Conservation (phyloP, 1,284 basidiomycete species). For the Fistulina hepatica region DNA sequence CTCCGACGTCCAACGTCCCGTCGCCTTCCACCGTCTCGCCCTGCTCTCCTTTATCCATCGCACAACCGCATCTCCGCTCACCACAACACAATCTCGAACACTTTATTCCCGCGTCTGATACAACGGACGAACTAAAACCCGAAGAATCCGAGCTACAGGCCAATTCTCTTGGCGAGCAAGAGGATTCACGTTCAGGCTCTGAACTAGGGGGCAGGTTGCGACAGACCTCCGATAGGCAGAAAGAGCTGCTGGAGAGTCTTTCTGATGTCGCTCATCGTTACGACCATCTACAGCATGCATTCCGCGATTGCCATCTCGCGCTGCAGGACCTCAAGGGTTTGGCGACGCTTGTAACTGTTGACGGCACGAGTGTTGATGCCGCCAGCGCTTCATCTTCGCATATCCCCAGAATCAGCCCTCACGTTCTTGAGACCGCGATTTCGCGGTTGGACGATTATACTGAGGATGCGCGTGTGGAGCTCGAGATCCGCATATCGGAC, state of each 20-base stretch:
- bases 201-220: no score
- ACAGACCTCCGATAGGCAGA: neutral
- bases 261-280: constrained; percentile 34
- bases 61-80: no score
- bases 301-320: constrained; percentile 59
- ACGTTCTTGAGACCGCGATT: constrained; percentile 43
- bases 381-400: constrained; percentile 5
- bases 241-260: neutral
- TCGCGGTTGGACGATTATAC: constrained; percentile 67
- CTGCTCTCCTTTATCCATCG: no score
- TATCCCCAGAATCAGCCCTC: neutral
- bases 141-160: no score
- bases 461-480: constrained; percentile 77
- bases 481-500: constrained; percentile 76
- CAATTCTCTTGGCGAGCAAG: no score
- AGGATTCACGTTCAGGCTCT: no score
- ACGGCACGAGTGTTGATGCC: constrained; percentile 26
- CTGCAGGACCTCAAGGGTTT: constrained; percentile 48
- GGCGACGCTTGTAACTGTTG: no score
- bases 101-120: no score
- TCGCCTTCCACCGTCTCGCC: no score
- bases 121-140: no score
- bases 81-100: no score
- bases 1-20: no score
- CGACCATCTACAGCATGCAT: constrained; percentile 47